Percentiles rank a stretch among this genome's conserved stretches.
Conservation (phyloP, 2,329 filamentous ascomycete genomes). For the Ceratocystis cubensis region DNA sequence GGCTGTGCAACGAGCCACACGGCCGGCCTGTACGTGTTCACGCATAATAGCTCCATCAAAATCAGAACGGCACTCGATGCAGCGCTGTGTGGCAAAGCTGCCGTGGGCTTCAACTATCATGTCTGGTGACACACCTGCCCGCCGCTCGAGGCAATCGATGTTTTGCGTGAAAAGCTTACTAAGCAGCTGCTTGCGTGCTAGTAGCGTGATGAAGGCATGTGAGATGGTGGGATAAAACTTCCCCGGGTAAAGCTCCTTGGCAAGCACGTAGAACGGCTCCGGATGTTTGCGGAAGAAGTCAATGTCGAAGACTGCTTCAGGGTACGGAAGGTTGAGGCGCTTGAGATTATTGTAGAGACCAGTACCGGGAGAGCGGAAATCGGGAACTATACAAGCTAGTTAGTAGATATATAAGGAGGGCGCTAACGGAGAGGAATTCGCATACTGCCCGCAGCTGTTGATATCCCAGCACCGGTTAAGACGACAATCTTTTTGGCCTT, state of each 20-base stretch:
- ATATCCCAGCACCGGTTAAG: slow-evolving; percentile 84
- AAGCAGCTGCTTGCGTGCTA: slow-evolving; percentile 66
- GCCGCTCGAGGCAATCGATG: slow-evolving; percentile 86
- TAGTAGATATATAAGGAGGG: not conserved
- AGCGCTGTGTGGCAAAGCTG: slow-evolving; percentile 81
- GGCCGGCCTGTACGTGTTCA: slow-evolving; percentile 49
- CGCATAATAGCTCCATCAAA: slow-evolving; percentile 68
- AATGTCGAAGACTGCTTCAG: slow-evolving; percentile 92
- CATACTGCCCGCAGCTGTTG: slow-evolving; percentile 54
- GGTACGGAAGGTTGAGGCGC: slow-evolving; percentile 70
- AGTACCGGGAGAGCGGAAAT: slow-evolving; percentile 86
- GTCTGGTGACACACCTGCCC: slow-evolving; percentile 68
- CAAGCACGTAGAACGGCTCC: slow-evolving; percentile 80
- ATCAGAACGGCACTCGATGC: slow-evolving; percentile 68
- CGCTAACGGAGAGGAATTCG: slow-evolving; percentile 15
- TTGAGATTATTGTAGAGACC: slow-evolving; percentile 89
- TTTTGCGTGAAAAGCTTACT: slow-evolving; percentile 92
- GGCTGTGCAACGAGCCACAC: slow-evolving; percentile 56
- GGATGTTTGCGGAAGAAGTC: slow-evolving; percentile 75
- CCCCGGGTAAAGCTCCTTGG: slow-evolving; percentile 83
- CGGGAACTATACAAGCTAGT: slow-evolving; percentile 54
- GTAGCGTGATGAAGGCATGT: slow-evolving; percentile 75
- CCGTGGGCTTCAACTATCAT: slow-evolving; percentile 89
- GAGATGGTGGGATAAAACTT: slow-evolving; percentile 79
- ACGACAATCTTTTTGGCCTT: slow-evolving; percentile 62